Base-by-base conservation (phyloP, 495 filamentous ascomycete genomes). In the Penicillium steckii region DNA sequence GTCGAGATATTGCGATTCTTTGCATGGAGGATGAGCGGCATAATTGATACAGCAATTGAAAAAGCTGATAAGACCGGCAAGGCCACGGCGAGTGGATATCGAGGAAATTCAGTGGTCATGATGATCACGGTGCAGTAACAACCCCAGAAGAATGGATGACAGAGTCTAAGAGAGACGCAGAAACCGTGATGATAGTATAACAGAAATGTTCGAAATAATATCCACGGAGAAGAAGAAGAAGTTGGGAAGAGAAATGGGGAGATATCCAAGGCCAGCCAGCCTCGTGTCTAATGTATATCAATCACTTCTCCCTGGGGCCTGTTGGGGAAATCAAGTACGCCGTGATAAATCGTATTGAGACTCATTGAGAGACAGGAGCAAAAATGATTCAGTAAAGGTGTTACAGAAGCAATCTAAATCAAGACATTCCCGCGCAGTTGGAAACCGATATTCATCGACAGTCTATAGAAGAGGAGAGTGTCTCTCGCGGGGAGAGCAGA, bases 1-100 rank as follows among this genome's bases (percentile, higher is more conserved):
- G 80, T 67, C 71, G 71, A 62, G 22, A 66, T 60, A 49, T 77
- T 77, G 19, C 70, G 67, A 35, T 77, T 76, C 53, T 71, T 70
- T 44, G 59, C 64, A 60, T 76, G 70, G 47, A 75, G 56, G 21
- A 64, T 50, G 41, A 76, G 41, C 4, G 76, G 70, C 2, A 64
- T 58, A 29, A 73, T 76, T 64, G 76, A 78, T 41, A 90, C 62
- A 12, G 84, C 48, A 26, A 86, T 73, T 23, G 80, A 70, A 22
- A 87, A 21, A 37, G 82, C 52, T 10, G 86, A 79, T 10, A 93
- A 67, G 12, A 82, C 41, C 9, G 74, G 76, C 19, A 78, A 15
- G 23, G 59, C 54, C 30, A 78, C 62, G 3, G 74, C 69, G 25
- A 64, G 49, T 8, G 70, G 59, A 51, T 70, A 64, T n/a, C 53